Evolutionary conservation across 2,329 filamentous ascomycete species (phyloP).

Genomic region (Pseudocercospora cruenta): DNA sequence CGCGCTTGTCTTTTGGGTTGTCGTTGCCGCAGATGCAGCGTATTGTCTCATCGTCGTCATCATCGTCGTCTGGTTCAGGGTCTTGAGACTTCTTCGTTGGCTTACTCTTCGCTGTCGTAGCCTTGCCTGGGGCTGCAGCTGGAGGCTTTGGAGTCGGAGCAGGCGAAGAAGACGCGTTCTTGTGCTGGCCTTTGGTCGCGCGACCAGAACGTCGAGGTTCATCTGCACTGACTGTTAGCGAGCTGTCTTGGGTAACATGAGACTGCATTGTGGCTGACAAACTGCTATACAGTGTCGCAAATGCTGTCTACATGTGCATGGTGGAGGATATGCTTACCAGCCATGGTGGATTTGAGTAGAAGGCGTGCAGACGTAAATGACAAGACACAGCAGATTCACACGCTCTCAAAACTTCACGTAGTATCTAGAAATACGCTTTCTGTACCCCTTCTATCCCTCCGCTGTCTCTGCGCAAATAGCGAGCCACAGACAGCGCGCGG

Average conservation of each 20-base stretch:
- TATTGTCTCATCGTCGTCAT: constrained; percentile 63
- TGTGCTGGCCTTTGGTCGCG: constrained; percentile 96
- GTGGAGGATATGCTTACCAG: constrained; percentile 27
- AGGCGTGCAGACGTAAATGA: constrained; percentile 19
- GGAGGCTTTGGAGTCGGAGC: constrained; percentile 43
- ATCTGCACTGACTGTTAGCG: constrained; percentile 50
- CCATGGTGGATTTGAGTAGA: constrained; percentile 21
- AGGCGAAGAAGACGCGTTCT: constrained; percentile 70
- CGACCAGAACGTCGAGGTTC: constrained; percentile 93
- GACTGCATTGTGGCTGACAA: constrained; percentile 4
- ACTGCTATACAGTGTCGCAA: not conserved
- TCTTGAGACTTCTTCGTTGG: constrained; percentile 48
- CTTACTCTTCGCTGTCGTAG: constrained; percentile 39
- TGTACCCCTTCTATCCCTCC: constrained; percentile 12
- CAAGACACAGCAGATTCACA: constrained; percentile 22
- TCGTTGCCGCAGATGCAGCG: constrained; percentile 91
- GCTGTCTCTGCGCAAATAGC: not conserved
- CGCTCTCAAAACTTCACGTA: constrained; percentile 30
- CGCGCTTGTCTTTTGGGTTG: constrained; percentile 81
- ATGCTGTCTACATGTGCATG: constrained; percentile 9
- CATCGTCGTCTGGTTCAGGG: constrained; percentile 57
- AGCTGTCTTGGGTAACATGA: constrained; percentile 8
- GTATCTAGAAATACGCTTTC: constrained; percentile 26
- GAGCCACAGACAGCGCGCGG: not conserved
- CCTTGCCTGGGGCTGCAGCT: constrained; percentile 51